A percentile compares a stretch with the other conserved stretches of the same genome.
Evolutionary conservation across 1,139 yeast species (phyloP).

Genomic region (Blastobotrys illinoisensis): DNA sequence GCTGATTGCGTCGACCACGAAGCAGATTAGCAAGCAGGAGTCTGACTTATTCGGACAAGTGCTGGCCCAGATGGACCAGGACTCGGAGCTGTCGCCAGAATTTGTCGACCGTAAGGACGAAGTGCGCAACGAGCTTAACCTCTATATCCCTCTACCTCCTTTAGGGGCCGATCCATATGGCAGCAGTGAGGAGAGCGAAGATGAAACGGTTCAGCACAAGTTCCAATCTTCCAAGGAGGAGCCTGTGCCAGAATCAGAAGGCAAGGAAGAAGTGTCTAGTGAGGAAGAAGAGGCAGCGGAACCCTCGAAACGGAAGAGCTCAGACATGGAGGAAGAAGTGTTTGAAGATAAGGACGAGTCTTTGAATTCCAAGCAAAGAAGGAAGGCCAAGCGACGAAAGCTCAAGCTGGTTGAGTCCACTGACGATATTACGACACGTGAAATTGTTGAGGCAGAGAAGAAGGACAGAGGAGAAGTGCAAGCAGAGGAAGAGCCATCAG

Average conservation of each 20-base stretch:
- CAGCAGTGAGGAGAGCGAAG: conserved; percentile 11
- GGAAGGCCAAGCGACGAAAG: conserved; percentile 18
- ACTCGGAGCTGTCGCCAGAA: not conserved
- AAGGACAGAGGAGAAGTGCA: conserved; percentile 8
- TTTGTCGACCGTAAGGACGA: not conserved
- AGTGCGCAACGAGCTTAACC: conserved; percentile 11
- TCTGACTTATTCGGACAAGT: conserved; percentile 6
- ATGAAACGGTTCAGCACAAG: conserved; percentile 7
- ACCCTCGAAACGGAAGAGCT: not conserved
- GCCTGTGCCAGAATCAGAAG: conserved; percentile 4
- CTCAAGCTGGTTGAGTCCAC: conserved; percentile 13
- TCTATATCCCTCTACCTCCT: conserved; percentile 17
- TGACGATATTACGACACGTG: conserved; percentile 4
- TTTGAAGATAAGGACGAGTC: conserved; percentile 3
- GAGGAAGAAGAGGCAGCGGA: not conserved
- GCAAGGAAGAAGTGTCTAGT: not conserved
- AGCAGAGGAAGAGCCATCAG: conserved; percentile 2
- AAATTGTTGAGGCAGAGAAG: conserved; percentile 6
- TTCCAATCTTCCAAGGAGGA: conserved; percentile 4
- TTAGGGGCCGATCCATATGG: conserved; percentile 12
- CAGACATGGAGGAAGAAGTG: conserved; percentile 2
- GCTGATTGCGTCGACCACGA: conserved; percentile 3
- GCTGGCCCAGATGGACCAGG: conserved; percentile 1
- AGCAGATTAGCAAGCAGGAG: conserved; percentile 5
- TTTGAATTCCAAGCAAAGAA: conserved; percentile 12